Evolutionary conservation across 169 alveolate genomes (phyloP).

Genomic region (Cryptosporidium sp.): DNA sequence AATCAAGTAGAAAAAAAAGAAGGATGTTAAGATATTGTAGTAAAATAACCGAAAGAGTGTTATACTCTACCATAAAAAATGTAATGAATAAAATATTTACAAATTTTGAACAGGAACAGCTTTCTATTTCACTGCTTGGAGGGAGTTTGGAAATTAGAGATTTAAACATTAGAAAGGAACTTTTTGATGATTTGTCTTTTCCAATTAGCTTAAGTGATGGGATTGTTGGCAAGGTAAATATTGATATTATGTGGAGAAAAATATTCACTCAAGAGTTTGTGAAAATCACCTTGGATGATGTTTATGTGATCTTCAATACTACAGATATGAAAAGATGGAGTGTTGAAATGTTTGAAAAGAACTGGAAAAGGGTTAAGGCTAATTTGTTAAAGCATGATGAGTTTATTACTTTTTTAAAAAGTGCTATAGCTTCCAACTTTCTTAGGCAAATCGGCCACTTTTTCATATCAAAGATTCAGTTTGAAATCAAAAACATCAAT

Average conservation of each 20-base stretch:
- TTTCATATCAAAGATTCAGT: constrained; percentile 57
- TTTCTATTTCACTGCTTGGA: constrained; percentile 30
- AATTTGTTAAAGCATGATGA: constrained; percentile 55
- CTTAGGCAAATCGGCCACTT: constrained; percentile 38
- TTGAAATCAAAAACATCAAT: constrained; percentile 56
- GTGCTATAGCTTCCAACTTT: constrained; percentile 55
- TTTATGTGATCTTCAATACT: constrained; percentile 46
- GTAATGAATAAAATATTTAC: constrained; percentile 25
- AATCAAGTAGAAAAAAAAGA: neutral
- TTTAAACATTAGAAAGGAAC: constrained; percentile 32
- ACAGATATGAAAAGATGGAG: constrained; percentile 57
- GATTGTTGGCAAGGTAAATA: constrained; percentile 56
- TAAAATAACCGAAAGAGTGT: constrained; percentile 58
- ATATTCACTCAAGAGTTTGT: constrained; percentile 50
- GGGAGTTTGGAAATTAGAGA: constrained; percentile 55
- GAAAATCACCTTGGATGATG: constrained; percentile 43
- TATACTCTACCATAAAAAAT: constrained; percentile 55
- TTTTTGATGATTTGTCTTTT: constrained; percentile 37
- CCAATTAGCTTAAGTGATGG: constrained; percentile 50
- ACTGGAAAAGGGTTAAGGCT: constrained; percentile 43
- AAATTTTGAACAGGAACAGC: constrained; percentile 67
- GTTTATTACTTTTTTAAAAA: constrained; percentile 40
- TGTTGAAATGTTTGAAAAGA: constrained; percentile 68
- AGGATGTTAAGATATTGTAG: constrained; percentile 39
- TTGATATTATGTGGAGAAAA: constrained; percentile 57